phyloP scores from a whole-genome alignment of 2,329 filamentous ascomycete species.

The Hypoxylon sp. region DNA sequence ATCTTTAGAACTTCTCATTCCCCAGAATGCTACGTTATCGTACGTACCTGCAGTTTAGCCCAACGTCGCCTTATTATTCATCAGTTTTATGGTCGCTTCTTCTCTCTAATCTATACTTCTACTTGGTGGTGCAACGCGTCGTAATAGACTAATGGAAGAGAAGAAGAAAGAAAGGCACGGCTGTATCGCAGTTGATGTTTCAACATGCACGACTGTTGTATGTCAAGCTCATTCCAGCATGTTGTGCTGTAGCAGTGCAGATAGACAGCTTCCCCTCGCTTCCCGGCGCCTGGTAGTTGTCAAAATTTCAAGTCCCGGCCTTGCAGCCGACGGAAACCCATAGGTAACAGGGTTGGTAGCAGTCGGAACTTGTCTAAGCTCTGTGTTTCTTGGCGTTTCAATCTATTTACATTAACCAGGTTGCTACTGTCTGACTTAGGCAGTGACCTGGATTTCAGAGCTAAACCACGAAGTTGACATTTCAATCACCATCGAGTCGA shows the following conservation, averaged over 20 bases:
- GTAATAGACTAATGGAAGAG: not conserved
- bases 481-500: not conserved
- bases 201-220: not conserved
- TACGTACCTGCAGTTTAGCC: constrained; percentile 16
- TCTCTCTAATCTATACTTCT: not conserved
- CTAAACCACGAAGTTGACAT: not conserved
- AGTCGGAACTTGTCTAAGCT: not conserved
- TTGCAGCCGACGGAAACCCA: constrained; percentile 8
- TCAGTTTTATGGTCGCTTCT: not conserved
- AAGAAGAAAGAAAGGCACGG: not conserved
- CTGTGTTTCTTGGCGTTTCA: constrained; percentile 7
- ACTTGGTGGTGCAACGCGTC: not conserved
- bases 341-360: constrained; percentile 1
- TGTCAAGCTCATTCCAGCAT: constrained; percentile 1
- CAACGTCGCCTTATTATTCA: constrained; percentile 2
- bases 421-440: not conserved
- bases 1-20: constrained; percentile 15
- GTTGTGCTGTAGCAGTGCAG: constrained; percentile 31
- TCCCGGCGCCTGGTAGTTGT: constrained; percentile 21
- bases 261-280: constrained; percentile 22
- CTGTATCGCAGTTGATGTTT: not conserved
- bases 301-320: constrained; percentile 3
- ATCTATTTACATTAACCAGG: not conserved
- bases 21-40: constrained; percentile 14
- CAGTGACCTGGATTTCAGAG: too few relatives aligned